Conservation (phyloP, 176 grass and related monocot species). For the Chrysopogon serrulatus region DNA sequence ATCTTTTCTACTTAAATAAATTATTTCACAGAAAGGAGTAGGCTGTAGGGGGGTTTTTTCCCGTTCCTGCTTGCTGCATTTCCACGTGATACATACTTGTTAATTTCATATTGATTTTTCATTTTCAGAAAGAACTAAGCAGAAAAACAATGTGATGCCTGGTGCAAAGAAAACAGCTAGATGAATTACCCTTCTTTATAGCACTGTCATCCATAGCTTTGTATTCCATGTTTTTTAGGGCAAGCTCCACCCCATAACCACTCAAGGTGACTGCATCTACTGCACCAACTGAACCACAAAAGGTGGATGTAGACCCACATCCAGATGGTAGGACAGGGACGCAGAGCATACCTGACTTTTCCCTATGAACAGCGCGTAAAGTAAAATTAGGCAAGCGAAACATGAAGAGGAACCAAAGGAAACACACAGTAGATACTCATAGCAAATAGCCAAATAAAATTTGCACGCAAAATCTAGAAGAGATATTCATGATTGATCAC, state of each 20-base stretch:
- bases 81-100: neutral
- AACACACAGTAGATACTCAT: neutral
- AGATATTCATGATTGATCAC: neutral
- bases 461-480: neutral
- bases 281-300: constrained; percentile 82
- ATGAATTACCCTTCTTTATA: constrained; percentile 75
- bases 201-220: constrained; percentile 96
- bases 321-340: constrained; percentile 81
- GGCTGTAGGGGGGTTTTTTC: neutral
- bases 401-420: neutral
- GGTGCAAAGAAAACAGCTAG: constrained; percentile 20
- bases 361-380: constrained; percentile 49
- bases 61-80: neutral
- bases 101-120: neutral
- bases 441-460: neutral
- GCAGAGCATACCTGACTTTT: constrained; percentile 80
- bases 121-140: neutral
- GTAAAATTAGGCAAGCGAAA: constrained; percentile 3
- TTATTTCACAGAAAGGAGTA: neutral
- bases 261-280: constrained; percentile 87
- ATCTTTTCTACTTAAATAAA: neutral
- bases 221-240: constrained; percentile 99
- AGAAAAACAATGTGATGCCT: neutral
- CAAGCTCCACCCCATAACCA: constrained; percentile 97
- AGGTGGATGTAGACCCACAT: constrained; percentile 69